Evolutionary conservation across 495 filamentous ascomycete genomes (phyloP).

Genomic region (Parachaetomium inaequale): DNA sequence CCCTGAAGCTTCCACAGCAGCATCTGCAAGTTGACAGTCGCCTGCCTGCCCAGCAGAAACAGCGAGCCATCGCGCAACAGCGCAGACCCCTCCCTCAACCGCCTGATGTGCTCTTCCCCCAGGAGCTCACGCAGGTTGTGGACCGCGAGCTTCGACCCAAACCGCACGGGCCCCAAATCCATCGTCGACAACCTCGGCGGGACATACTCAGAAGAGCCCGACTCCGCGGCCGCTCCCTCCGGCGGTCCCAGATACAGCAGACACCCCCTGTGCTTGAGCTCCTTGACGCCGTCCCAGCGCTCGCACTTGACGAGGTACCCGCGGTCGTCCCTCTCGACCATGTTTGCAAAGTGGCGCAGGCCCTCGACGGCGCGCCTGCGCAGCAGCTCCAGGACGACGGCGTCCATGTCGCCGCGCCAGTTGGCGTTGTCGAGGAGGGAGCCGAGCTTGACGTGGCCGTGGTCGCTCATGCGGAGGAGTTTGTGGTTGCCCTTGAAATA

Average conservation of each 20-base stretch:
- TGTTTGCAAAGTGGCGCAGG: slow-evolving; percentile 30
- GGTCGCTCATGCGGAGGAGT: slow-evolving; percentile 18
- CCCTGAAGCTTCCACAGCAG: slow-evolving; percentile 67
- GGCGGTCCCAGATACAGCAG: slow-evolving; percentile 37
- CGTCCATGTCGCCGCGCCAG: slow-evolving; percentile 70
- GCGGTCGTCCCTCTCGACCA: slow-evolving; percentile 24
- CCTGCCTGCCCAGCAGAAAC: slow-evolving; percentile 40
- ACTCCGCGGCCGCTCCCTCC: neutral
- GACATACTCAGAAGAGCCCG: neutral
- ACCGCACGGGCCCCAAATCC: slow-evolving; percentile 22
- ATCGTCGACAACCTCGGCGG: slow-evolving; percentile 32
- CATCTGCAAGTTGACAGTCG: slow-evolving; percentile 52
- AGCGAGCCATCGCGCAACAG: slow-evolving; percentile 36
- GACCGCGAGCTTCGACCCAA: slow-evolving; percentile 34
- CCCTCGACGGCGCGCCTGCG: slow-evolving; percentile 45
- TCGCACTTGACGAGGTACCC: slow-evolving; percentile 36
- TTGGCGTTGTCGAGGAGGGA: slow-evolving; percentile 25
- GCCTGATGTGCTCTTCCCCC: slow-evolving; percentile 34
- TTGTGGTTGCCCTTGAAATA: slow-evolving; percentile 2
- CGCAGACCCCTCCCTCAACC: slow-evolving; percentile 28
- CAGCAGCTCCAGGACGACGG: slow-evolving; percentile 53
- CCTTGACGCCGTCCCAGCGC: slow-evolving; percentile 34
- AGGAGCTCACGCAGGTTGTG: slow-evolving; percentile 41
- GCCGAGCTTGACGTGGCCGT: neutral
- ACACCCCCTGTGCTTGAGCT: slow-evolving; percentile 33